Evolutionary conservation across 352 stramenopile species (phyloP).

Genomic region (Pythium brassicae): DNA sequence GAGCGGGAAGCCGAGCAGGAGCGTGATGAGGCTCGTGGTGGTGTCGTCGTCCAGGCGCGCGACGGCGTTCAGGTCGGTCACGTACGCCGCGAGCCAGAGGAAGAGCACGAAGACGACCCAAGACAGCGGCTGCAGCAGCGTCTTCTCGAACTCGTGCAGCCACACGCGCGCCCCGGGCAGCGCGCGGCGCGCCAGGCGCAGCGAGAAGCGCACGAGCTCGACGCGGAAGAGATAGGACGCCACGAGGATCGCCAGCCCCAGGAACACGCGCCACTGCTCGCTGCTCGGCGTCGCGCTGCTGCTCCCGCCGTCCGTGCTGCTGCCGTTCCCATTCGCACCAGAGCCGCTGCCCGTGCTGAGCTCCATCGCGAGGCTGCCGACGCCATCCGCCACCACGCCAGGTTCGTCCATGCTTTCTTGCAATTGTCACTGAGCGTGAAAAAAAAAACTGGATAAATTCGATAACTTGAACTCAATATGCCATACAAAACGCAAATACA

Average conservation of each 20-base stretch:
- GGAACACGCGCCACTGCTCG: slow-evolving; percentile 73
- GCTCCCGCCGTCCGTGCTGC: not conserved
- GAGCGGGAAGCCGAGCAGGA: slow-evolving; percentile 68
- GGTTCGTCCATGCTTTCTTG: too few relatives aligned
- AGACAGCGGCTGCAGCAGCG: slow-evolving; percentile 62
- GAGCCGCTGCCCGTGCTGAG: not conserved
- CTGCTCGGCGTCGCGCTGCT: slow-evolving; percentile 23
- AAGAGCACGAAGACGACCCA: slow-evolving; percentile 83
- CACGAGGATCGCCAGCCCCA: slow-evolving; percentile 66
- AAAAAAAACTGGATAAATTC: too few relatives aligned
- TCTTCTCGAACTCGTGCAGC: slow-evolving; percentile 85
- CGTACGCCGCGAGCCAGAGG: slow-evolving; percentile 56
- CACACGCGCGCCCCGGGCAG: slow-evolving; percentile 56
- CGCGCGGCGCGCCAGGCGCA: slow-evolving; percentile 59
- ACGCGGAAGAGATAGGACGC: slow-evolving; percentile 69
- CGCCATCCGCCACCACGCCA: not conserved
- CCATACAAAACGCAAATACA: too few relatives aligned
- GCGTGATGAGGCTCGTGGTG: slow-evolving; percentile 45
- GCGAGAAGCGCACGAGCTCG: slow-evolving; percentile 70
- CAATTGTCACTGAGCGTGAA: too few relatives aligned
- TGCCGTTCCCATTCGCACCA: not conserved
- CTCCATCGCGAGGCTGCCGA: not conserved
- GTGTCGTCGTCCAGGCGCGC: slow-evolving; percentile 36
- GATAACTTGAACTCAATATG: too few relatives aligned
- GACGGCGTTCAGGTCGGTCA: slow-evolving; percentile 55